These are phyloP conservation scores for Nicotiana otophora DNA, from an alignment of 257 asterid genomes.

Conservation along the genomic window DNA sequence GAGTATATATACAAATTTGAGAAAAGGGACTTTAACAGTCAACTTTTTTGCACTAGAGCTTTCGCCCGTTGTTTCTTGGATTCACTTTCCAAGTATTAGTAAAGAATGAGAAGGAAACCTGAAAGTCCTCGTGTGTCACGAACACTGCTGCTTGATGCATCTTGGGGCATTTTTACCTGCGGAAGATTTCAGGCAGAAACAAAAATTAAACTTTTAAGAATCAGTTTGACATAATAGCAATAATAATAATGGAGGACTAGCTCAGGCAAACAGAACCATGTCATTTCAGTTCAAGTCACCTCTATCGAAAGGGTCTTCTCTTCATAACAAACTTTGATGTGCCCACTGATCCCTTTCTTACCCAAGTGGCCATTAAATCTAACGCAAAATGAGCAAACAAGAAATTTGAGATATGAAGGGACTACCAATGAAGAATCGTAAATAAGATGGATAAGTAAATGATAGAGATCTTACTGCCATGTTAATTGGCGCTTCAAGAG, in stretches of 20 bases:
- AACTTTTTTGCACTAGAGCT: neutral
- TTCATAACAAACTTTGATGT: constrained; percentile 63
- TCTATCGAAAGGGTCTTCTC: constrained; percentile 78
- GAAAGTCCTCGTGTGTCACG: constrained; percentile 92
- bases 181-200: neutral
- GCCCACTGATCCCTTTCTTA: constrained; percentile 84
- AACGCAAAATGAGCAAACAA: constrained; percentile 14
- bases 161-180: constrained; percentile 96
- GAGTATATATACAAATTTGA: neutral
- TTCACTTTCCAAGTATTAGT: neutral
- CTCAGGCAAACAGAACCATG: neutral
- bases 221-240: neutral
- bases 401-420: constrained; percentile 7
- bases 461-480: constrained; percentile 66
- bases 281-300: constrained; percentile 41
- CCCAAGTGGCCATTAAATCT: constrained; percentile 87
- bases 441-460: constrained; percentile 12
- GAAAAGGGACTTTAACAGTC: neutral
- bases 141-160: constrained; percentile 69
- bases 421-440: neutral
- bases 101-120: constrained; percentile 38
- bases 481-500: constrained; percentile 74
- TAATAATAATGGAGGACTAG: neutral
- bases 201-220: neutral
- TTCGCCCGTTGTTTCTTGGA: neutral